Percentiles rank a stretch among this genome's conserved stretches.
phyloP scores from a whole-genome alignment of 225 moss, liverwort and hornwort genomes.

The Pseudoscleropodium purum region DNA sequence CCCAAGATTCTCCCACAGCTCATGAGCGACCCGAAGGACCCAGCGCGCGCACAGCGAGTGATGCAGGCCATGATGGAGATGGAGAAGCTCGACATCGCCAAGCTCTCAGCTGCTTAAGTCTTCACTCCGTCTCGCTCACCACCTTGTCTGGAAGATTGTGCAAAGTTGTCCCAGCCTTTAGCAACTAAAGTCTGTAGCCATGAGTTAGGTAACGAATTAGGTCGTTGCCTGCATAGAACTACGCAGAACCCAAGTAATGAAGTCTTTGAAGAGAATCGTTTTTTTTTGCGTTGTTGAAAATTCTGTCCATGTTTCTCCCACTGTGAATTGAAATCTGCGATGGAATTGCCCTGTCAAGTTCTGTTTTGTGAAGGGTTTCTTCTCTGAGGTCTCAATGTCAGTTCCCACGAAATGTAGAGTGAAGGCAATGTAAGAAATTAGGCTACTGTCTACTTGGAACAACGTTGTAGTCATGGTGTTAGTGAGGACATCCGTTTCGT shows the following conservation, averaged over 20 bases:
- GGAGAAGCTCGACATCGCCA: conserved; percentile 34
- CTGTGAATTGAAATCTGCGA: background rate
- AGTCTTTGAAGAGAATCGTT: background rate
- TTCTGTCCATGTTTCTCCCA: background rate
- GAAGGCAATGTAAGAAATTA: background rate
- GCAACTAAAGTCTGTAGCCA: background rate
- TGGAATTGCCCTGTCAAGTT: background rate
- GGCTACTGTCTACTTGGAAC: too few species aligned
- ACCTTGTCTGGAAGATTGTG: background rate
- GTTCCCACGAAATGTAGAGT: background rate
- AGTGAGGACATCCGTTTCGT: background rate
- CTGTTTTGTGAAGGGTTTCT: background rate
- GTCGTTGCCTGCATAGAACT: background rate
- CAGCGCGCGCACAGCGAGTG: background rate
- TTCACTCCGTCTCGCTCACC: background rate
- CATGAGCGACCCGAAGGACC: background rate
- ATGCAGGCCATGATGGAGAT: conserved; percentile 41
- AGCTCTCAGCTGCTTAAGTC: conserved; percentile 12
- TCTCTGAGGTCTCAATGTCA: background rate
- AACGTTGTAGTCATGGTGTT: too few species aligned
- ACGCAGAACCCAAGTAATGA: background rate
- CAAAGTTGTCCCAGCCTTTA: background rate
- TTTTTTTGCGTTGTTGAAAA: background rate
- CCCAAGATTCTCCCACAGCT: conserved; percentile 39
- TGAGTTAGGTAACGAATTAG: background rate